Conservation (phyloP, 2,329 filamentous ascomycete genomes). For the Cordyceps cicadae region DNA sequence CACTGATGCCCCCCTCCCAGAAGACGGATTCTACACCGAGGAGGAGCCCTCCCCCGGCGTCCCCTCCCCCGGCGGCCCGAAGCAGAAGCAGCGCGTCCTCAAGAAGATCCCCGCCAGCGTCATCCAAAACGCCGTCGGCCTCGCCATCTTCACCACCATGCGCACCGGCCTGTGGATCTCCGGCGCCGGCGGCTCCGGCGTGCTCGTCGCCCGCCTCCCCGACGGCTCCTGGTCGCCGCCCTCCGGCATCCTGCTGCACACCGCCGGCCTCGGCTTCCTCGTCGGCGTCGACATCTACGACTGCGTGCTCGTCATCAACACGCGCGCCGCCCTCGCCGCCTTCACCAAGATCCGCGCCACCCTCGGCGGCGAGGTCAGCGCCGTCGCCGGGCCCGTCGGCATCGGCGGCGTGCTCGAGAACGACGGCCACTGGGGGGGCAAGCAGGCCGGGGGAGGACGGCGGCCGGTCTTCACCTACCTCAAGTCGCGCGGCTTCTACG, state of each 20-base stretch:
- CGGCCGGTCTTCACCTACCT: constrained; percentile 59
- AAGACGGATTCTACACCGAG: constrained; percentile 45
- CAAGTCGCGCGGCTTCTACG: constrained; percentile 83
- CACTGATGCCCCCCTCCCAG: constrained; percentile 19
- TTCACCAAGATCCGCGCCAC: constrained; percentile 71
- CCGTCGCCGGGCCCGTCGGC: constrained; percentile 60
- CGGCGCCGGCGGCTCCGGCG: constrained; percentile 58
- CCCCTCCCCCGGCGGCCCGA: constrained; percentile 24
- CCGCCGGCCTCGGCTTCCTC: constrained; percentile 70
- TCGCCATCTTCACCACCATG: constrained; percentile 66
- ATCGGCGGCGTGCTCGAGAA: constrained; percentile 67
- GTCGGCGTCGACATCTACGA: constrained; percentile 83
- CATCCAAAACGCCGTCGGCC: constrained; percentile 56
- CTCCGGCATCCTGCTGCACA: constrained; percentile 74
- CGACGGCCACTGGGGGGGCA: constrained; percentile 28
- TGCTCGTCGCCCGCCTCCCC: constrained; percentile 53
- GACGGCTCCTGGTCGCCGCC: constrained; percentile 72
- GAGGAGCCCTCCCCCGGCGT: constrained; percentile 18
- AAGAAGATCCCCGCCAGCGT: constrained; percentile 50
- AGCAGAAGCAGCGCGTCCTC: constrained; percentile 36
- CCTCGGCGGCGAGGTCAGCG: constrained; percentile 69
- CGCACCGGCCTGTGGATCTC: constrained; percentile 58
- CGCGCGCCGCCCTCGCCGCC: constrained; percentile 61
- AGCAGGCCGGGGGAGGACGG: constrained; percentile 49
- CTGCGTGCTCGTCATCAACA: constrained; percentile 81